These are phyloP conservation scores for Fusarium staphyleae DNA, from an alignment of 2,329 filamentous ascomycete species.

Conservation along the genomic window DNA sequence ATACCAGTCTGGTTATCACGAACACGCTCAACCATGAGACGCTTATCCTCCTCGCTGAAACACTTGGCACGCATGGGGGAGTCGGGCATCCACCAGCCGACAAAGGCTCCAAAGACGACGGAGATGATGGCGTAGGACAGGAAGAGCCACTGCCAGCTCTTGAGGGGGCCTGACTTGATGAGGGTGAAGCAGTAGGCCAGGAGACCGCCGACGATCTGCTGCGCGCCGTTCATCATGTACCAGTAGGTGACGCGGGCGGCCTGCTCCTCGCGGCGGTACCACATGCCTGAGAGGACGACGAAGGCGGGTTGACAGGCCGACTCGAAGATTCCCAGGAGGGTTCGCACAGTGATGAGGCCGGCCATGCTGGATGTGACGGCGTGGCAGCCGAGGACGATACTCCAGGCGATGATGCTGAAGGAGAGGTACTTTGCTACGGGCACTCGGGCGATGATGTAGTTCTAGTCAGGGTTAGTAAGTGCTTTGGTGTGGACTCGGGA, in stretches of 20 bases:
- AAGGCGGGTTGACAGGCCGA: constrained; percentile 73
- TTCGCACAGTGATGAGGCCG: constrained; percentile 66
- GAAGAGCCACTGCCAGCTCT: constrained; percentile 74
- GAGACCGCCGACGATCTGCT: constrained; percentile 76
- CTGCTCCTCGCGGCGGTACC: constrained; percentile 75
- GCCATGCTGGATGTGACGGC: constrained; percentile 67
- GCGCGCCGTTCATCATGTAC: constrained; percentile 76
- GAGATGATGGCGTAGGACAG: constrained; percentile 69
- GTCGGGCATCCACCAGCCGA: constrained; percentile 70
- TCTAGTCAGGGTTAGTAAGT: constrained; percentile 47
- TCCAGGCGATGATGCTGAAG: constrained; percentile 67
- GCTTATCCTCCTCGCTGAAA: constrained; percentile 71
- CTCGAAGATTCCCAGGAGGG: constrained; percentile 74
- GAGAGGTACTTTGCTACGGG: constrained; percentile 73
- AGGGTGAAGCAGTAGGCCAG: constrained; percentile 69
- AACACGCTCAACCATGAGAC: constrained; percentile 66
- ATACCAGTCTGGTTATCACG: constrained; percentile 67
- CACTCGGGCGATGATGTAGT: constrained; percentile 64
- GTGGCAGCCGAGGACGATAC: constrained; percentile 64
- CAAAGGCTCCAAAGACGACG: constrained; percentile 69
- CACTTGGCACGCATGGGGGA: constrained; percentile 76
- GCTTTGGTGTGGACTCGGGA: neutral
- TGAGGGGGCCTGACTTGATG: constrained; percentile 60
- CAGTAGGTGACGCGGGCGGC: constrained; percentile 72
- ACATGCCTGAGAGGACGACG: constrained; percentile 71